Percentiles rank a stretch among this genome's conserved stretches.
phyloP scores from a whole-genome alignment of 352 stramenopile species.

The Phytophthora constricta region DNA sequence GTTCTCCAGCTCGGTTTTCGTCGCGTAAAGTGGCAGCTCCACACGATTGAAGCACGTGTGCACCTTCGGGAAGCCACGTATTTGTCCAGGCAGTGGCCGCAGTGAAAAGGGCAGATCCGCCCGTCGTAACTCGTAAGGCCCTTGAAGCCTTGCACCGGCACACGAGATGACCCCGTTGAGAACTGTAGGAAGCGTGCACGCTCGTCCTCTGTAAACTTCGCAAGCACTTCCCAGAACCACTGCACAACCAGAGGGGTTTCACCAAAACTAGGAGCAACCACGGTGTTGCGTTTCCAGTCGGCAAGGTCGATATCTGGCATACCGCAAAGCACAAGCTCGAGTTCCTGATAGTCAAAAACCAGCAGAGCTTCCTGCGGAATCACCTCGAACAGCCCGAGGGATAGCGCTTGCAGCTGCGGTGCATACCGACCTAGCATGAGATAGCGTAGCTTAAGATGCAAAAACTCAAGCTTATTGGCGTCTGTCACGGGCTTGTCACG shows the following conservation, averaged over 20 bases:
- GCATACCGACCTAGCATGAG: conserved; percentile 93
- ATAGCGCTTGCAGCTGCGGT: conserved; percentile 90
- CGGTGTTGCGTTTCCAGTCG: conserved; percentile 89
- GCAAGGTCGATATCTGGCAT: conserved; percentile 89
- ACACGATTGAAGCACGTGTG: conserved; percentile 90
- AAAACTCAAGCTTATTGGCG: conserved; percentile 96
- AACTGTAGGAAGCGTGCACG: conserved; percentile 87
- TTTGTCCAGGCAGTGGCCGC: conserved; percentile 62
- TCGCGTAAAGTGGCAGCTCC: conserved; percentile 79
- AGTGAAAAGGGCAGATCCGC: conserved; percentile 75
- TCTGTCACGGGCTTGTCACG: conserved; percentile 90
- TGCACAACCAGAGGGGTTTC: conserved; percentile 49
- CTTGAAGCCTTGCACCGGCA: conserved; percentile 88
- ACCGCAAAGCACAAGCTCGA: conserved; percentile 88
- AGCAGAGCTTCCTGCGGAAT: conserved; percentile 96
- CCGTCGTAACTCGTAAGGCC: conserved; percentile 86
- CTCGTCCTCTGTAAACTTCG: conserved; percentile 69
- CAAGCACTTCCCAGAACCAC: conserved; percentile 85
- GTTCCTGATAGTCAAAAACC: conserved; percentile 98
- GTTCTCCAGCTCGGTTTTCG: conserved; percentile 92
- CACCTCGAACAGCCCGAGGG: conserved; percentile 96
- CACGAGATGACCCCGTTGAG: conserved; percentile 82
- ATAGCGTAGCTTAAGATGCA: conserved; percentile 95
- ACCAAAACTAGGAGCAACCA: conserved; percentile 56
- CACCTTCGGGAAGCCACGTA: conserved; percentile 72